These are phyloP conservation scores for Neonectria faginata DNA, from an alignment of 2,329 filamentous ascomycete genomes.

Conservation along the genomic window DNA sequence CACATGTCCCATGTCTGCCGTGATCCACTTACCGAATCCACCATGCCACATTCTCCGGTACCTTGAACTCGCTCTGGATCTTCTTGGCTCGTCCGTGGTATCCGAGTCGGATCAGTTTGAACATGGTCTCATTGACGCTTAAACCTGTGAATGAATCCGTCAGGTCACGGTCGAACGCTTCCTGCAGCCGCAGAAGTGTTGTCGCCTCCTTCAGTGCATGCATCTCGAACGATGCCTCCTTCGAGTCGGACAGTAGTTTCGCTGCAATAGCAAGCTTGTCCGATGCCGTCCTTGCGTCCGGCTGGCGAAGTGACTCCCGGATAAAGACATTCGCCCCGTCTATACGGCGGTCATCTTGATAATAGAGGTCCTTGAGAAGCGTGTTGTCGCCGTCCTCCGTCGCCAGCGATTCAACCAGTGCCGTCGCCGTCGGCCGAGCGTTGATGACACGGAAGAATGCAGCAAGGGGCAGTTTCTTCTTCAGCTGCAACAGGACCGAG, in stretches of 20 bases:
- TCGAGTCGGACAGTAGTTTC: conserved; percentile 85
- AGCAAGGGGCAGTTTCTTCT: conserved; percentile 89
- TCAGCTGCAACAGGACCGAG: conserved; percentile 87
- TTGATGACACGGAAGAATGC: conserved; percentile 95
- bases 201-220: conserved; percentile 82
- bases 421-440: conserved; percentile 83
- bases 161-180: conserved; percentile 86
- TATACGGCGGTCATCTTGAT: conserved; percentile 91
- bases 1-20: conserved; percentile 26
- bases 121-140: conserved; percentile 91
- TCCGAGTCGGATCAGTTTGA: conserved; percentile 84
- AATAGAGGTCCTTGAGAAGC: conserved; percentile 94
- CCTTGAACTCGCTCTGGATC: conserved; percentile 90
- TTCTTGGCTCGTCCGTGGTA: conserved; percentile 89
- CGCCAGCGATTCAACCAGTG: conserved; percentile 88
- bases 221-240: conserved; percentile 80
- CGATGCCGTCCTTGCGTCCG: conserved; percentile 74
- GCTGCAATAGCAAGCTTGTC: conserved; percentile 92
- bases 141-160: conserved; percentile 82
- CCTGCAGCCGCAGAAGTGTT: conserved; percentile 85
- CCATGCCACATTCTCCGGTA: conserved; percentile 89
- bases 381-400: conserved; percentile 76
- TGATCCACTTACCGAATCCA: conserved; percentile 73
- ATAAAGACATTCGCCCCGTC: conserved; percentile 92
- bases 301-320: conserved; percentile 81